Percentiles rank a stretch among this genome's conserved stretches.
Conservation (phyloP, 2,329 filamentous ascomycete genomes). For the Hypoxylon sp. region DNA sequence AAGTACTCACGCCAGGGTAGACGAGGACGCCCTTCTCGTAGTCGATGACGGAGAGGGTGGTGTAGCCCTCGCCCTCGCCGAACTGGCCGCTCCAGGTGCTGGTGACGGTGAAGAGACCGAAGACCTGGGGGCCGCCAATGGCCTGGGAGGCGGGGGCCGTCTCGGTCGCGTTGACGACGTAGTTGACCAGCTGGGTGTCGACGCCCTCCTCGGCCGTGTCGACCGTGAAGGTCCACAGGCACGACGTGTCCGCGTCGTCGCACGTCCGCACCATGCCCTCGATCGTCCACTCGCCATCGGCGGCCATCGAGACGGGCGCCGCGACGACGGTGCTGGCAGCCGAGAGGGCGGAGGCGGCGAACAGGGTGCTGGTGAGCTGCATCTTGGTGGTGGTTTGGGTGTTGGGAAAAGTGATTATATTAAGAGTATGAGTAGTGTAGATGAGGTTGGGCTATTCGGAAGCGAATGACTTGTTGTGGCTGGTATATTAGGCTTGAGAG, state of each 20-base stretch:
- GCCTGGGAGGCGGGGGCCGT: conserved; percentile 48
- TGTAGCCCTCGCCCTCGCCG: conserved; percentile 61
- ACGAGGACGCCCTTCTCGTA: conserved; percentile 53
- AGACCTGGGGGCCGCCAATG: conserved; percentile 48
- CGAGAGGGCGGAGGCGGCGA: conserved; percentile 40
- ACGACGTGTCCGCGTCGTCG: conserved; percentile 48
- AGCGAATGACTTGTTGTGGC: conserved; percentile 16
- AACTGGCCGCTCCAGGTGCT: conserved; percentile 66
- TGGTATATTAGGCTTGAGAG: neutral
- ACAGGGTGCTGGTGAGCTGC: conserved; percentile 25
- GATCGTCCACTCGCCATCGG: conserved; percentile 52
- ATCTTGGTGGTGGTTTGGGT: conserved; percentile 13
- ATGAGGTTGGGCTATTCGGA: neutral
- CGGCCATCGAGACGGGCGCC: conserved; percentile 33
- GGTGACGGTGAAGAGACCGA: conserved; percentile 60
- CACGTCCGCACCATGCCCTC: conserved; percentile 49
- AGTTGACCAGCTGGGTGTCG: conserved; percentile 47
- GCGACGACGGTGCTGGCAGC: conserved; percentile 32
- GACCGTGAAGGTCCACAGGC: conserved; percentile 53
- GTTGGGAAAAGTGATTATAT: neutral
- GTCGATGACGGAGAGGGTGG: conserved; percentile 60
- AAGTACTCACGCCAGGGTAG: conserved; percentile 52
- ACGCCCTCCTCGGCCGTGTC: conserved; percentile 44
- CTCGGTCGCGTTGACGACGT: conserved; percentile 47
- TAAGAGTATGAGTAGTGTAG: conserved; percentile 6